A percentile compares a stretch with the other conserved stretches of the same genome.
phyloP scores from a whole-genome alignment of 768 basidiomycete genomes.

The Hydnomerulius pinastri region DNA sequence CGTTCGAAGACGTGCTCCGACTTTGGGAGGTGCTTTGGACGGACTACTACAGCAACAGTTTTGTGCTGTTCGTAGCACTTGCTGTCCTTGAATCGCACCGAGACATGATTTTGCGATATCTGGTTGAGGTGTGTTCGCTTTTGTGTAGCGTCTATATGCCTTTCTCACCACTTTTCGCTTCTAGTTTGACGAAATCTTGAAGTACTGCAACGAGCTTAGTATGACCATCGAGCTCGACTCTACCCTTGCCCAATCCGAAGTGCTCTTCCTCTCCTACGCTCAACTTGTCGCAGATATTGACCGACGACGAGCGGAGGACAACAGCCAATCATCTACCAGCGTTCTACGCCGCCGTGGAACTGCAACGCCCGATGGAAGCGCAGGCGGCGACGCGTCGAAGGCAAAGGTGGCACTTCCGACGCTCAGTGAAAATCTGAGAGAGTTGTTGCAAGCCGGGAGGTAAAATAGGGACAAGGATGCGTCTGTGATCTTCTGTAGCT shows the following conservation, averaged over 20 bases:
- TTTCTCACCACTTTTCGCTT: conserved; percentile 4
- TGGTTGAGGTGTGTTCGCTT: conserved; percentile 72
- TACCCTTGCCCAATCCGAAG: conserved; percentile 95
- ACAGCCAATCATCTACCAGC: conserved; percentile 13
- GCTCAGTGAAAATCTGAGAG: conserved; percentile 64
- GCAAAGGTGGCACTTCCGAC: conserved; percentile 44
- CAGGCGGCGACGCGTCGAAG: conserved; percentile 4
- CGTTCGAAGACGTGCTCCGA: conserved; percentile 85
- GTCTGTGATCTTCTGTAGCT: not conserved
- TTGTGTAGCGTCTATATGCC: not conserved
- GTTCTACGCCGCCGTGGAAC: conserved; percentile 38
- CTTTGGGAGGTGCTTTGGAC: conserved; percentile 97
- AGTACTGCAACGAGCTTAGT: conserved; percentile 92
- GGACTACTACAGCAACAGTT: conserved; percentile 83
- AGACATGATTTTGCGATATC: conserved; percentile 92
- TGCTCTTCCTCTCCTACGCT: conserved; percentile 90
- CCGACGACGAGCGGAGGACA: conserved; percentile 66
- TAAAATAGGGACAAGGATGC: conserved; percentile 12
- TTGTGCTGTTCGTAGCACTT: conserved; percentile 92
- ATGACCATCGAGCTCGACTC: conserved; percentile 97
- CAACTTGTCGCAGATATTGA: conserved; percentile 90
- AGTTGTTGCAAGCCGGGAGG: conserved; percentile 53
- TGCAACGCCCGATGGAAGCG: conserved; percentile 2
- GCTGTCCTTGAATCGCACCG: conserved; percentile 94
- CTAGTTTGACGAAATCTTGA: conserved; percentile 61